Percentiles rank a stretch among this genome's conserved stretches.
Conservation (phyloP, 1,139 yeast species). For the Yamadazyma dushanensis region DNA sequence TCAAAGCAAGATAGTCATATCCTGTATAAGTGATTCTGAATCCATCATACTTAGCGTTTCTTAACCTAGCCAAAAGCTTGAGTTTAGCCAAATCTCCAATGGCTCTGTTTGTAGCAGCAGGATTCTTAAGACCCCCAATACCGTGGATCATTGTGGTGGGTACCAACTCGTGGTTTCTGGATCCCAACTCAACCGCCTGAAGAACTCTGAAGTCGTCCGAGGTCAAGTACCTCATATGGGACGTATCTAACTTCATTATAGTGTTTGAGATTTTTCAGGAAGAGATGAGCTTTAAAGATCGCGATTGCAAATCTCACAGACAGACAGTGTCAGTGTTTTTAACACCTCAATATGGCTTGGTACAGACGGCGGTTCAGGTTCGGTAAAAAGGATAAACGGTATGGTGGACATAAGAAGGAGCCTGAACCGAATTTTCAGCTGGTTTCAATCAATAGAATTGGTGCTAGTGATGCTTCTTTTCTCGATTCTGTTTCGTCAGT, state of each 20-base stretch:
- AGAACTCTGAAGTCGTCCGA: constrained; percentile 88
- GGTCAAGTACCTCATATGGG: constrained; percentile 91
- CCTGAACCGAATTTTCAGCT: not conserved
- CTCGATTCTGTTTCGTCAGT: constrained; percentile 18
- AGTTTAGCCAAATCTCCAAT: constrained; percentile 87
- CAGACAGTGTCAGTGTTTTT: not conserved
- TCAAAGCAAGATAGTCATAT: constrained; percentile 86
- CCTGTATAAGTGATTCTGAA: constrained; percentile 87
- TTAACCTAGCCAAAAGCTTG: constrained; percentile 69
- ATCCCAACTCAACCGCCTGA: constrained; percentile 87
- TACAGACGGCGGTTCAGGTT: not conserved
- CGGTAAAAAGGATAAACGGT: constrained; percentile 5
- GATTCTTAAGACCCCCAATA: constrained; percentile 74
- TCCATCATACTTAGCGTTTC: constrained; percentile 92
- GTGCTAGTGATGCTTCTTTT: constrained; percentile 13
- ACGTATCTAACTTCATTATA: constrained; percentile 82
- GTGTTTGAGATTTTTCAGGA: not conserved
- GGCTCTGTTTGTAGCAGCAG: constrained; percentile 74
- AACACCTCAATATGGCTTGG: not conserved
- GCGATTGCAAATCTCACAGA: constrained; percentile 2
- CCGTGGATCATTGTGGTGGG: constrained; percentile 85
- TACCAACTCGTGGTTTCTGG: constrained; percentile 90
- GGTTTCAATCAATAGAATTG: constrained; percentile 3
- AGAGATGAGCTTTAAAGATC: constrained; percentile 1
- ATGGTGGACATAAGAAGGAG: constrained; percentile 1